Conservation (phyloP, 2,329 filamentous ascomycete species). For the Stagonosporopsis chrysanthemi region DNA sequence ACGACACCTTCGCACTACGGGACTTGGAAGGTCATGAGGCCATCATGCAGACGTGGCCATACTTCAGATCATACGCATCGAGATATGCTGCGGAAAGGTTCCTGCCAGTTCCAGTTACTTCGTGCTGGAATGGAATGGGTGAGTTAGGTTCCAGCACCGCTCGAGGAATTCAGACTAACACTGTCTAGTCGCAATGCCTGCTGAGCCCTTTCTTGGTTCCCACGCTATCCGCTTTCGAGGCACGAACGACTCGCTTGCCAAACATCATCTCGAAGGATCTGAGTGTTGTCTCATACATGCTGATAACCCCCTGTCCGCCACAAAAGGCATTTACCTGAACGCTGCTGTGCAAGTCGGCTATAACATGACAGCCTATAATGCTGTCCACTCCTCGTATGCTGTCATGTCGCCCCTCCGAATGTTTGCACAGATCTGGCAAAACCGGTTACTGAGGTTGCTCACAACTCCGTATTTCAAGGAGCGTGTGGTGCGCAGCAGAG, state of each 20-base stretch:
- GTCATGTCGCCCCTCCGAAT: slow-evolving; percentile 20
- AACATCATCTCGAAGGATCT: slow-evolving; percentile 72
- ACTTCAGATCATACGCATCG: slow-evolving; percentile 61
- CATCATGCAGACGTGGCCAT: slow-evolving; percentile 66
- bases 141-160: neutral
- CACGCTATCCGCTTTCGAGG: slow-evolving; percentile 67
- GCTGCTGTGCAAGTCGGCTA: slow-evolving; percentile 74
- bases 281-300: slow-evolving; percentile 81
- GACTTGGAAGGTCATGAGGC: slow-evolving; percentile 62
- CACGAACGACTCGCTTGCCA: slow-evolving; percentile 66
- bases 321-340: slow-evolving; percentile 70
- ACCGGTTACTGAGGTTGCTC: slow-evolving; percentile 19
- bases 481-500: slow-evolving; percentile 15
- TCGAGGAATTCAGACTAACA: neutral
- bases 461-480: slow-evolving; percentile 23
- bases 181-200: slow-evolving; percentile 43
- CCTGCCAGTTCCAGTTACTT: slow-evolving; percentile 65
- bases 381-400: slow-evolving; percentile 17
- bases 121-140: slow-evolving; percentile 73
- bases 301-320: slow-evolving; percentile 67
- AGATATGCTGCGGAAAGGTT: slow-evolving; percentile 59
- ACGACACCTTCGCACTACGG: slow-evolving; percentile 69
- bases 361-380: slow-evolving; percentile 48
- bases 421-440: slow-evolving; percentile 23
- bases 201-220: slow-evolving; percentile 32